These are phyloP conservation scores for Plectosphaerella plurivora DNA, from an alignment of 2,329 filamentous ascomycete genomes.

Conservation along the genomic window DNA sequence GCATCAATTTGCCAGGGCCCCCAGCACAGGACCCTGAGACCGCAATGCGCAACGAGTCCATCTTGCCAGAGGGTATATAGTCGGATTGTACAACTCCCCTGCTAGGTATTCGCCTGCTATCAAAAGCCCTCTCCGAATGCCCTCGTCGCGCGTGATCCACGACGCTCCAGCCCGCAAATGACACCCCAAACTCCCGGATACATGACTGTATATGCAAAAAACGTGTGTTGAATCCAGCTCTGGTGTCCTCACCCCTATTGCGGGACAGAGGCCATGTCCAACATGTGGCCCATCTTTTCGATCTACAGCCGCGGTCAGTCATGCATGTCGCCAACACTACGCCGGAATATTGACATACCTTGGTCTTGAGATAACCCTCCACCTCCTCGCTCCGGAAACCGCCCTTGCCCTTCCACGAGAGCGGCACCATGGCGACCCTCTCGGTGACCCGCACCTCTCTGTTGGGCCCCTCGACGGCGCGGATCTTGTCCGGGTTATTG, in stretches of 20 bases:
- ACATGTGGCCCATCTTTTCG: constrained; percentile 82
- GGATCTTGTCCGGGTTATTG: constrained; percentile 96
- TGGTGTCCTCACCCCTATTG: no score
- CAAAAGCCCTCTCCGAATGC: no score
- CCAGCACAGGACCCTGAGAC: no score
- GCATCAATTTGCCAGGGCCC: no score
- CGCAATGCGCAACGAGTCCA: no score
- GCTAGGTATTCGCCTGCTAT: no score
- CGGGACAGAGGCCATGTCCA: constrained; percentile 44
- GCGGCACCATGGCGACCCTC: constrained; percentile 88
- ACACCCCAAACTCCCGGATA: not conserved
- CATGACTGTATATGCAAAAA: not conserved
- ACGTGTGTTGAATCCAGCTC: not conserved
- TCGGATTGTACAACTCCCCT: no score
- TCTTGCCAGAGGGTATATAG: no score
- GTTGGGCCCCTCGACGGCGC: constrained; percentile 87
- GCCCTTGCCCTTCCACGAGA: constrained; percentile 83
- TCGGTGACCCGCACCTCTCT: constrained; percentile 84
- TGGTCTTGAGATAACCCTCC: constrained; percentile 90
- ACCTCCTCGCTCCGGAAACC: constrained; percentile 87
- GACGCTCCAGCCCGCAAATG: constrained; percentile 5
- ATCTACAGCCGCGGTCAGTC: constrained; percentile 48
- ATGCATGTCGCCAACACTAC: not conserved
- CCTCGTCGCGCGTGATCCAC: no score
- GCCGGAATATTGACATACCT: constrained; percentile 52